These are phyloP conservation scores for Pseudonectria foliicola DNA, from an alignment of 2,329 filamentous ascomycete genomes.

Conservation along the genomic window DNA sequence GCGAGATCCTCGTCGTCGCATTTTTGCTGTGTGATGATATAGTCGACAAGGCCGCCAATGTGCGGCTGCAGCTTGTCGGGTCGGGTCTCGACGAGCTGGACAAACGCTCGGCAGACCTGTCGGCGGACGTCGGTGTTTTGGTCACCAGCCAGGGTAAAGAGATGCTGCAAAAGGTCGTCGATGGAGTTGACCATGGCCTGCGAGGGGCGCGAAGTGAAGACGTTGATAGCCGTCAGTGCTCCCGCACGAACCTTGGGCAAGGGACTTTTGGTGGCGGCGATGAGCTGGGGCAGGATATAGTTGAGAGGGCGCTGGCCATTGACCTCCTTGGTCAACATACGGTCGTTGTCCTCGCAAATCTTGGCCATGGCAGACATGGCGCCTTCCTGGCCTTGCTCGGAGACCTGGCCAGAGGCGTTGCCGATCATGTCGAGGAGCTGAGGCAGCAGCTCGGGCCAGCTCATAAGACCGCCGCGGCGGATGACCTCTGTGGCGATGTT, in stretches of 20 bases:
- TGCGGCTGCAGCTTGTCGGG: constrained; percentile 88
- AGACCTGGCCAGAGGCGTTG: constrained; percentile 61
- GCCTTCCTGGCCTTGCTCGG: constrained; percentile 75
- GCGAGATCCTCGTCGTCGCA: constrained; percentile 84
- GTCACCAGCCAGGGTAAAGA: constrained; percentile 78
- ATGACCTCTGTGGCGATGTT: constrained; percentile 93
- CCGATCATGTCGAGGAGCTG: constrained; percentile 73
- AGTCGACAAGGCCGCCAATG: constrained; percentile 81
- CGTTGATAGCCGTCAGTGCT: constrained; percentile 79
- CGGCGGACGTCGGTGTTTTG: constrained; percentile 74
- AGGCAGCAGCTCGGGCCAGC: constrained; percentile 85
- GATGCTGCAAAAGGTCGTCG: constrained; percentile 71
- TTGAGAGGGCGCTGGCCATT: constrained; percentile 82
- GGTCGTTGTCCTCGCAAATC: constrained; percentile 94
- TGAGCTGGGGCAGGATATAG: constrained; percentile 82
- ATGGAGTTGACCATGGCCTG: constrained; percentile 74
- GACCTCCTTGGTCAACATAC: constrained; percentile 78
- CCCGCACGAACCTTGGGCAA: constrained; percentile 71
- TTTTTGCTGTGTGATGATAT: constrained; percentile 84
- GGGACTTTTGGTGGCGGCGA: constrained; percentile 74
- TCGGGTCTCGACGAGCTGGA: constrained; percentile 82
- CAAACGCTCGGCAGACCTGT: constrained; percentile 89
- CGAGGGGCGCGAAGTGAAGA: constrained; percentile 81
- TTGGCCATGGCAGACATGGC: constrained; percentile 90
- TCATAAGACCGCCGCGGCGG: constrained; percentile 72